These are phyloP conservation scores for Chondrus crispus DNA, from an alignment of 23 red algal species.

Conservation along the genomic window DNA sequence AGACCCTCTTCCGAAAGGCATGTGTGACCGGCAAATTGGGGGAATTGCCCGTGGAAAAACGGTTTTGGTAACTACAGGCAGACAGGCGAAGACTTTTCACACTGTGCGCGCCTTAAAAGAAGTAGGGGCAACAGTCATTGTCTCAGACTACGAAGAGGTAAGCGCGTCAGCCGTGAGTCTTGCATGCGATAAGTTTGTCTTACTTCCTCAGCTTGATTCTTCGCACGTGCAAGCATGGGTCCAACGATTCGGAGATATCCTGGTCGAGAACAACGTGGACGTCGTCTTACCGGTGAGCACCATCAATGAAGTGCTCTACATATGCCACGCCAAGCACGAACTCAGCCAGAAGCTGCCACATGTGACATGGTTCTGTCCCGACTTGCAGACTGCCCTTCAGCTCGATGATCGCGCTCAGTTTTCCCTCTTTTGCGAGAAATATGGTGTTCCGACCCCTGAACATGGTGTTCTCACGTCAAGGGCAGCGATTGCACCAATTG, in stretches of 20 bases:
- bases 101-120: constrained; percentile 65
- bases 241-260: constrained; percentile 29
- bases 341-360: constrained; percentile 22
- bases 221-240: constrained; percentile 31
- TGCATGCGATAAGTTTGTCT: constrained; percentile 61
- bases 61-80: constrained; percentile 66
- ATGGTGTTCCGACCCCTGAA: constrained; percentile 39
- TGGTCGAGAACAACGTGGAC: constrained; percentile 57
- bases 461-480: constrained; percentile 23
- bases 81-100: constrained; percentile 72
- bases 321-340: constrained; percentile 38
- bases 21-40: neutral
- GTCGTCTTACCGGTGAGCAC: constrained; percentile 70
- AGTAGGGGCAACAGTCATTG: constrained; percentile 66
- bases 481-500: neutral
- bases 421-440: neutral
- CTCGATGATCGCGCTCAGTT: constrained; percentile 64
- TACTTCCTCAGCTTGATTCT: constrained; percentile 20
- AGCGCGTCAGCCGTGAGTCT: constrained; percentile 65
- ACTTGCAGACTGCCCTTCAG: constrained; percentile 43
- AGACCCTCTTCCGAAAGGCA: too few species aligned
- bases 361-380: constrained; percentile 58
- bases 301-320: constrained; percentile 71
- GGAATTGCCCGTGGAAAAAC: constrained; percentile 48
- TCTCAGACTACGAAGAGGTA: constrained; percentile 58